Conservation (phyloP, 768 basidiomycete species). For the Mrakia frigida region DNA sequence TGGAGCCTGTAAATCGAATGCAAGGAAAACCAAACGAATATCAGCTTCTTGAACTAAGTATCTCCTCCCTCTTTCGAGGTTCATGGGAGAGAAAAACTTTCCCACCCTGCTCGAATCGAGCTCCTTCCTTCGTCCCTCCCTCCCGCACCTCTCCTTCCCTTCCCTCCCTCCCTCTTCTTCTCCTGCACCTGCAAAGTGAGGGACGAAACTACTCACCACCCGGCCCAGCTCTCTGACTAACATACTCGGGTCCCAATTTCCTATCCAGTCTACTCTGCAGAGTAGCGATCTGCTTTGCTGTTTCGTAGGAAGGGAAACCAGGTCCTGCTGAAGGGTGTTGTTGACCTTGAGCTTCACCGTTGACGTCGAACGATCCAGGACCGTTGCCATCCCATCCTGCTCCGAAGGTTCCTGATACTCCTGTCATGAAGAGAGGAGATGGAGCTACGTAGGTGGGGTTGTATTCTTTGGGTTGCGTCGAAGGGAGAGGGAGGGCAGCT, state of each 20-base stretch:
- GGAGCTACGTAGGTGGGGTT: conserved; percentile 9
- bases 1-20: conserved; percentile 52
- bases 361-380: background rate
- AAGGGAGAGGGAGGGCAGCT: background rate
- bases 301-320: conserved; percentile 42
- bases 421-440: background rate
- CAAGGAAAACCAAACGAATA: background rate
- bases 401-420: conserved; percentile 19
- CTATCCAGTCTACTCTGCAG: conserved; percentile 77
- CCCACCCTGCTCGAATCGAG: background rate
- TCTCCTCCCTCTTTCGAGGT: too few species aligned
- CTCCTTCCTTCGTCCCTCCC: background rate
- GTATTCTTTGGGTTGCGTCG: background rate
- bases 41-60: background rate
- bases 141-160: background rate
- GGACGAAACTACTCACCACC: conserved; percentile 36
- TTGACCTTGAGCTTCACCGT: background rate
- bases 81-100: background rate
- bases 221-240: conserved; percentile 82
- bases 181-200: background rate
- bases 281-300: conserved; percentile 60
- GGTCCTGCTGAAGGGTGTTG: background rate
- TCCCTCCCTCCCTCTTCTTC: background rate
- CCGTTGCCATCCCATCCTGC: conserved; percentile 24
- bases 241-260: conserved; percentile 89